Conservation (phyloP, 192 early-diverging fungal species). For the Entophlyctis luteolus region DNA sequence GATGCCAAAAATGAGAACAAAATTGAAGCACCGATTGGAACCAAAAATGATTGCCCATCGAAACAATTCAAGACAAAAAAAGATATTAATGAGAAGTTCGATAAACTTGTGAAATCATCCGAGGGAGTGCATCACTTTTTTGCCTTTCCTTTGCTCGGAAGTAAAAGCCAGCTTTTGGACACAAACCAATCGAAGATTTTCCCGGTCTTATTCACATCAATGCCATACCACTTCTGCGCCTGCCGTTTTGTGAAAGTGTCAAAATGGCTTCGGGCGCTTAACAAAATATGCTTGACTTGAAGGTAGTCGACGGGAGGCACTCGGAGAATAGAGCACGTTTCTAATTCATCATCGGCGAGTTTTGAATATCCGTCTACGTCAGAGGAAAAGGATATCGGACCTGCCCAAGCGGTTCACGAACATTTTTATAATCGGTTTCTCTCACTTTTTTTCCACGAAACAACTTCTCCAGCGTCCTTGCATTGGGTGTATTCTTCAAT, state of each 20-base stretch:
- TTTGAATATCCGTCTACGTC: conserved; percentile 38
- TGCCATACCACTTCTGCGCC: conserved; percentile 82
- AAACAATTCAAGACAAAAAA: too few relatives aligned
- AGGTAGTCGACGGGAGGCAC: conserved; percentile 81
- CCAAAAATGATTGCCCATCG: too few relatives aligned
- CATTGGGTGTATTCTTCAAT: conserved; percentile 20
- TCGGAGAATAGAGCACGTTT: conserved; percentile 74
- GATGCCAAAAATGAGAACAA: too few relatives aligned
- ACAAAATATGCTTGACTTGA: conserved; percentile 71
- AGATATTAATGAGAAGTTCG: too few relatives aligned
- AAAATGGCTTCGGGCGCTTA: conserved; percentile 54
- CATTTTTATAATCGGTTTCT: neutral
- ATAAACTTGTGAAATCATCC: too few relatives aligned
- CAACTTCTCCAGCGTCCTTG: conserved; percentile 26
- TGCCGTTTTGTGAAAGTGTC: conserved; percentile 81
- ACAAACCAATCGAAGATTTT: conserved; percentile 86
- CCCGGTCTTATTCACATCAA: conserved; percentile 87
- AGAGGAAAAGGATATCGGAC: conserved; percentile 27
- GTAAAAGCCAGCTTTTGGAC: conserved; percentile 74
- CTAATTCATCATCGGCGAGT: conserved; percentile 63
- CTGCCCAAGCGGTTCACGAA: conserved; percentile 12
- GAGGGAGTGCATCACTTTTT: conserved; percentile 13
- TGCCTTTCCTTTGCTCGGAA: conserved; percentile 10
- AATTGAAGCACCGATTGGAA: too few relatives aligned
- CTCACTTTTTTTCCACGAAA: conserved; percentile 47